phyloP scores from a whole-genome alignment of 345 rosid genomes.

The Brassica juncea region DNA sequence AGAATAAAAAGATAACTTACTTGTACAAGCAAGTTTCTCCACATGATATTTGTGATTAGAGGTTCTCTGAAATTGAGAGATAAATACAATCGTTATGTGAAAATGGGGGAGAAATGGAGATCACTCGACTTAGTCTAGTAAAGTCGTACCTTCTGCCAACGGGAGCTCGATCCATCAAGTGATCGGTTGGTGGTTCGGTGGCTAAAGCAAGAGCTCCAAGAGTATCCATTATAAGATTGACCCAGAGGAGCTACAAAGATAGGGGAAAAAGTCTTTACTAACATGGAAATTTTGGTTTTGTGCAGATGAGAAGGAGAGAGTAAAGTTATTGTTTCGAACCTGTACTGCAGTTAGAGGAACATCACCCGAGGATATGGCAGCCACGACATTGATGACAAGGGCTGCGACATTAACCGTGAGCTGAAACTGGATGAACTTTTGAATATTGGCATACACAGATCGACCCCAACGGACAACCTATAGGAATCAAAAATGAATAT shows the following conservation, averaged over 20 bases:
- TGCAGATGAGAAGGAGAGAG: not conserved
- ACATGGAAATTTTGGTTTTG: not conserved
- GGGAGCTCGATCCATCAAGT: conserved; percentile 84
- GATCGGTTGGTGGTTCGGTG: conserved; percentile 97
- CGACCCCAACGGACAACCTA: conserved; percentile 99
- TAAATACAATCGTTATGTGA: not conserved
- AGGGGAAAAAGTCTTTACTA: conserved; percentile 2
- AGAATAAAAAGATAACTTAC: conserved; percentile 38
- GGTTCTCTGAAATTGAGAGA: conserved; percentile 65
- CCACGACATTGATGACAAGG: conserved; percentile 87
- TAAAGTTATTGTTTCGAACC: conserved; percentile 45
- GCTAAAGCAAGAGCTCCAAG: conserved; percentile 98
- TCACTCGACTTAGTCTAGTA: not conserved
- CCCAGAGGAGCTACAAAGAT: conserved; percentile 84
- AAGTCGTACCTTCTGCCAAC: conserved; percentile 83
- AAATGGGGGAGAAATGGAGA: not conserved
- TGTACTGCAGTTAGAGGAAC: conserved; percentile 98
- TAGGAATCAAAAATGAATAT: conserved; percentile 11
- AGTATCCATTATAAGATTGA: conserved; percentile 98
- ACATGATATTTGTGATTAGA: conserved; percentile 94
- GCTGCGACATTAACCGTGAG: conserved; percentile 97
- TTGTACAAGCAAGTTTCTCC: conserved; percentile 96
- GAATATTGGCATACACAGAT: conserved; percentile 97
- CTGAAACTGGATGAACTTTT: conserved; percentile 98
- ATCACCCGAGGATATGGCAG: conserved; percentile 90